Evolutionary conservation across 495 filamentous ascomycete genomes (phyloP), one percentile per base, ranked within the genome.

Genomic region (Penicillium soppii): DNA sequence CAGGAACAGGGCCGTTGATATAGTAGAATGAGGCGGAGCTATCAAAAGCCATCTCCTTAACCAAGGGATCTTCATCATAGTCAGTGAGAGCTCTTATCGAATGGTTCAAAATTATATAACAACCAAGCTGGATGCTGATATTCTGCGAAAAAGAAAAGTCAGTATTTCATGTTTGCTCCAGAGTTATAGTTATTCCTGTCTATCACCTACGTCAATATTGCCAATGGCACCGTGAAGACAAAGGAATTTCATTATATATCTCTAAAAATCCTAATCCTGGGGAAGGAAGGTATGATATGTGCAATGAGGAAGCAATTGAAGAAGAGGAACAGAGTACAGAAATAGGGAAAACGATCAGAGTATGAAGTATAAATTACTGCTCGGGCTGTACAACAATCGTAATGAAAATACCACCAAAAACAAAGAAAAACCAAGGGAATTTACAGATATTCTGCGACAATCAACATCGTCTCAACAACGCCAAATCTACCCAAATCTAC

Each of bases 101-200:
- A 42, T 25, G 13, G 13, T 20, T 42, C 15, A 48, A n/a, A 12
- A 21, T 27, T n/a, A 29, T 13, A 35, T 12, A 17, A 13, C 20
- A 21, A 60, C 77, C 71, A 13, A 82, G 65, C 49, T 82, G 78
- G 42, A 82, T 74, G 46, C 68, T 62, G 43, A 82, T 79, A 64
- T 79, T 82, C 77, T 79, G 48, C 22, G 7, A 17, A 6, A 43
- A 6, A 43, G 13, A 55, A 45, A n/a, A 19, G 19, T 17, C 10
- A 37, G 29, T 45, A 30, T 29, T 20, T 7, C 5, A 7, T 17
- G 7, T n/a, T 30, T 3, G 7, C 6, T 7, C 21, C n/a, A 16
- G 8, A 19, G 22, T 13, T n/a, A 23, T 19, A 25, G 38, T 13
- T 43, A 25, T 38, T 9, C n/a, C 20, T 32, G 2, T n/a, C n/a